phyloP scores from a whole-genome alignment of 768 basidiomycete genomes.

The Hygrocybe coccinea region DNA sequence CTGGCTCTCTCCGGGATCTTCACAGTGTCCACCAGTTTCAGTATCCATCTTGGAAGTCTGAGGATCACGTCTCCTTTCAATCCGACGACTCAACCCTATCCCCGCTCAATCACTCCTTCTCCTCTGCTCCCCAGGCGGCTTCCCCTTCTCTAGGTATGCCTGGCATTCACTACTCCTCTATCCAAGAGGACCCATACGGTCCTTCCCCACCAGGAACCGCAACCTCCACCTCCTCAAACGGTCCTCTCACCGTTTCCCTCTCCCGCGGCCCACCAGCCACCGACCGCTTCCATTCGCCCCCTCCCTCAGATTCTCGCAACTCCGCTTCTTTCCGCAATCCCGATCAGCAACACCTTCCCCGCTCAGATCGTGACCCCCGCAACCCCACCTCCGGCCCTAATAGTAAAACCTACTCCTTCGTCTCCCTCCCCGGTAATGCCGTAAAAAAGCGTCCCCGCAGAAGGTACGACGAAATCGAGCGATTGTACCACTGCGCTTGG shows the following conservation, averaged over 20 bases:
- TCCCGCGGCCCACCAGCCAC: conserved; percentile 8
- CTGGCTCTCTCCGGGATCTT: conserved; percentile 42
- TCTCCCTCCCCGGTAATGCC: conserved; percentile 73
- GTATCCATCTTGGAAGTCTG: conserved; percentile 34
- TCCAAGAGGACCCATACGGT: conserved; percentile 50
- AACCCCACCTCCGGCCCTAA: conserved; percentile 32
- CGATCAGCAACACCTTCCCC: conserved; percentile 6
- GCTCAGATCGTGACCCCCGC: background rate
- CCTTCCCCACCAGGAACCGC: conserved; percentile 60
- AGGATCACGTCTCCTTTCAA: conserved; percentile 15
- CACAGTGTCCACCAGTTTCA: conserved; percentile 37
- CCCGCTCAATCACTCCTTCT: conserved; percentile 42
- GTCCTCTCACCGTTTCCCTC: conserved; percentile 26
- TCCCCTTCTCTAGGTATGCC: conserved; percentile 29
- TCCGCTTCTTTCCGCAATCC: conserved; percentile 25
- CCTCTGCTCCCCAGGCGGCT: conserved; percentile 45
- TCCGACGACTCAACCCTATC: conserved; percentile 11
- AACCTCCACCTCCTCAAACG: conserved; percentile 52
- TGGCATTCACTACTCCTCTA: conserved; percentile 43
- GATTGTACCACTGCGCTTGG: conserved; percentile 85
- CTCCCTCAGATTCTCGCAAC: conserved; percentile 18
- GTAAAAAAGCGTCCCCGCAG: conserved; percentile 81
- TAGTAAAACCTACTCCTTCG: conserved; percentile 77
- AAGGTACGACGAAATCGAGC: conserved; percentile 92
- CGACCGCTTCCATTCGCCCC: conserved; percentile 19